A percentile compares a stretch with the other conserved stretches of the same genome.
Evolutionary conservation across 108 stramenopile species (phyloP).

Genomic region (Conticribra weissflogii): DNA sequence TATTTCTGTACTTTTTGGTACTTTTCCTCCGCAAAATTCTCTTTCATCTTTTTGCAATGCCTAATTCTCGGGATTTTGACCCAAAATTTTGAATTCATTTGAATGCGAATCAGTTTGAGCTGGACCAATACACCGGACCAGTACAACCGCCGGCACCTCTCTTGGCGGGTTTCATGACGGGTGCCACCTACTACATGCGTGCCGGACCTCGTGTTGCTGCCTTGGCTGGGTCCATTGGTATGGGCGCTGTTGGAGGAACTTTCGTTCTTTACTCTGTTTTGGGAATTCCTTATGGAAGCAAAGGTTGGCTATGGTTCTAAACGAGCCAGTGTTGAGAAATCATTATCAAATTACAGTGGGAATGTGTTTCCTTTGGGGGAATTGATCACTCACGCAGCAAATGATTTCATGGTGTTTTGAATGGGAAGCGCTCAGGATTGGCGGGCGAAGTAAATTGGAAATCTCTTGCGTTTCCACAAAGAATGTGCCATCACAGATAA

Average conservation of each 20-base stretch:
- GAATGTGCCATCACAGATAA: no score
- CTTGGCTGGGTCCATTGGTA: constrained; percentile 77
- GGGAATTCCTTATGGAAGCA: constrained; percentile 75
- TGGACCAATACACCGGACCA: constrained; percentile 74
- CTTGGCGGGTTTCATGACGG: constrained; percentile 76
- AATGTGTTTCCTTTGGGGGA: no score
- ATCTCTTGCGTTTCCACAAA: no score
- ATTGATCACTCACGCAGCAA: no score
- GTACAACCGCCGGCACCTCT: constrained; percentile 66
- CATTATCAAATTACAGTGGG: not conserved
- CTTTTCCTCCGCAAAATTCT: no score
- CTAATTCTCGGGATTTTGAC: no score
- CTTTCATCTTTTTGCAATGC: no score
- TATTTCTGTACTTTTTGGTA: constrained; percentile 9
- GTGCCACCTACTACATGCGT: constrained; percentile 78
- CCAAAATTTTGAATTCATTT: not conserved
- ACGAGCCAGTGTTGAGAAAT: not conserved
- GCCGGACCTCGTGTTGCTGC: constrained; percentile 84
- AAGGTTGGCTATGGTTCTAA: constrained; percentile 77
- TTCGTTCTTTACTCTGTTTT: constrained; percentile 70
- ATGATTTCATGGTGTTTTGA: no score
- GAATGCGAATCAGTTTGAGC: constrained; percentile 44
- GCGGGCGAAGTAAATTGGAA: no score
- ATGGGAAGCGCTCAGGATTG: no score
- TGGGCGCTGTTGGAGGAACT: constrained; percentile 79